phyloP scores from a whole-genome alignment of 768 basidiomycete species.

The Tulasnella sp. region DNA sequence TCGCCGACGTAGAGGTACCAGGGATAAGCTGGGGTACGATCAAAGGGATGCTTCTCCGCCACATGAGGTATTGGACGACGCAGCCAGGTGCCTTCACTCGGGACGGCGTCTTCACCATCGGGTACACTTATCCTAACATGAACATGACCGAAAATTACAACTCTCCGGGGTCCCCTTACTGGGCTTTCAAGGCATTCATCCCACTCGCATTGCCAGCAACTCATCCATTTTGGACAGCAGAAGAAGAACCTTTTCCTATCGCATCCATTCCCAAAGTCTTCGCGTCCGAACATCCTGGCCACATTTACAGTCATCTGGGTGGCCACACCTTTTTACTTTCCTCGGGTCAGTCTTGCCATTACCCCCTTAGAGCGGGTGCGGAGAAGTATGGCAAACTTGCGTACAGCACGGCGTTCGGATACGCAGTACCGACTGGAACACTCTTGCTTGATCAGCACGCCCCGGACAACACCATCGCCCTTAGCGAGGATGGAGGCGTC shows the following conservation, averaged over 20 bases:
- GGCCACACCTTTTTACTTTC: slow-evolving; percentile 73
- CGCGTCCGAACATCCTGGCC: slow-evolving; percentile 63
- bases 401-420: slow-evolving; percentile 78
- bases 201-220: slow-evolving; percentile 63
- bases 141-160: slow-evolving; percentile 65
- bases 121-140: slow-evolving; percentile 38
- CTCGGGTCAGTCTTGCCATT: slow-evolving; percentile 78
- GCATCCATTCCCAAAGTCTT: slow-evolving; percentile 54
- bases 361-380: slow-evolving; percentile 75
- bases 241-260: slow-evolving; percentile 69
- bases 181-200: slow-evolving; percentile 80
- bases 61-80: slow-evolving; percentile 70
- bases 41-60: slow-evolving; percentile 72
- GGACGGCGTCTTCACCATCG: slow-evolving; percentile 73
- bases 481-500: slow-evolving; percentile 72
- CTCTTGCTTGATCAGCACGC: slow-evolving; percentile 71
- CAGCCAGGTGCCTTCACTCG: slow-evolving; percentile 52
- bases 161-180: slow-evolving; percentile 78
- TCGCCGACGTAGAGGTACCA: slow-evolving; percentile 71
- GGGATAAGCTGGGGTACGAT: slow-evolving; percentile 69
- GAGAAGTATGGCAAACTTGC: slow-evolving; percentile 80
- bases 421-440: slow-evolving; percentile 69
- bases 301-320: slow-evolving; percentile 65
- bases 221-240: slow-evolving; percentile 72
- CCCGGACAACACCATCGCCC: slow-evolving; percentile 69